A percentile compares a stretch with the other conserved stretches of the same genome.
These are phyloP conservation scores for Isabelozyma heimii DNA, from an alignment of 805 yeast species.

Conservation along the genomic window DNA sequence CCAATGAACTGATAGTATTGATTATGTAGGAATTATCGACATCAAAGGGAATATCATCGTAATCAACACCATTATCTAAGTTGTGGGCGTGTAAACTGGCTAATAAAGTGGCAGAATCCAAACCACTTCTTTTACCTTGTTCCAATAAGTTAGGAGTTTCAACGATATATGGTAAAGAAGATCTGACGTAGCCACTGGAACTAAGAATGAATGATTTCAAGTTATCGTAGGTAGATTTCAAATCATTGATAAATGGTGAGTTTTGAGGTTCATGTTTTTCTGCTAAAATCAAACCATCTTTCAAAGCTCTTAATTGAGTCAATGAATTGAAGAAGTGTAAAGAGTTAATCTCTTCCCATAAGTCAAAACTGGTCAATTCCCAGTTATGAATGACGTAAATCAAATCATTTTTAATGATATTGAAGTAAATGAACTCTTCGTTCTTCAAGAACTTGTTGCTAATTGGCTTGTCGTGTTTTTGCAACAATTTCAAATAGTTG, in stretches of 20 bases:
- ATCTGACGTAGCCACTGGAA: conserved; percentile 39
- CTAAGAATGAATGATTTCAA: conserved; percentile 37
- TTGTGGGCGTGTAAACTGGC: conserved; percentile 51
- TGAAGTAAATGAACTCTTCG: conserved; percentile 42
- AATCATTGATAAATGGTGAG: conserved; percentile 19
- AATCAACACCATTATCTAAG: conserved; percentile 26
- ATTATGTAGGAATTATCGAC: conserved; percentile 55
- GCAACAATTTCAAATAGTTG: conserved; percentile 49
- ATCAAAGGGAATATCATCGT: conserved; percentile 56
- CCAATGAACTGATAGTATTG: conserved; percentile 61
- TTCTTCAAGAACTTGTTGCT: conserved; percentile 21
- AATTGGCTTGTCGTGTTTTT: conserved; percentile 21
- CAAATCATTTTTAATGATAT: conserved; percentile 68
- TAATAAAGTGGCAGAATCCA: conserved; percentile 73
- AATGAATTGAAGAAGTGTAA: conserved; percentile 77
- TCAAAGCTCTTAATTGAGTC: conserved; percentile 69
- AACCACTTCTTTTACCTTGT: conserved; percentile 56
- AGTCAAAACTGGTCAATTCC: conserved; percentile 69
- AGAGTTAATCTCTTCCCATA: conserved; percentile 88
- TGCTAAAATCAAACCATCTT: conserved; percentile 49
- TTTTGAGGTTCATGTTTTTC: conserved; percentile 20
- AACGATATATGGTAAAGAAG: conserved; percentile 50
- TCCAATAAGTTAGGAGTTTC: conserved; percentile 58
- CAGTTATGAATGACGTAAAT: conserved; percentile 60
- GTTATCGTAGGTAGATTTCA: conserved; percentile 27